Evolutionary conservation across 257 asterid genomes (phyloP).

Genomic region (Verbascum thapsus): DNA sequence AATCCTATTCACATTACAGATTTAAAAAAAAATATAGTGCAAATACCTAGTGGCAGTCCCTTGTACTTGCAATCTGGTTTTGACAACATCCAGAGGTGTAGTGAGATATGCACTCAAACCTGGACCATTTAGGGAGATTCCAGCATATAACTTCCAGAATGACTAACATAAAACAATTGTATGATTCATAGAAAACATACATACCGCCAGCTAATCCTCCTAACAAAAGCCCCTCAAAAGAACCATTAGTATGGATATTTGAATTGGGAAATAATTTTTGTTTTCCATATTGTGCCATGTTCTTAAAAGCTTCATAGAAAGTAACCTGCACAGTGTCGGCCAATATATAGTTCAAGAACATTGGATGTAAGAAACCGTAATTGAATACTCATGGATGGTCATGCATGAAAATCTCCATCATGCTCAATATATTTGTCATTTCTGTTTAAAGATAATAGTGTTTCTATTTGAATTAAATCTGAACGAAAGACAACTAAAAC

Average conservation of each 20-base stretch:
- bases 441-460: background rate
- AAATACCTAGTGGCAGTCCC: constrained; percentile 61
- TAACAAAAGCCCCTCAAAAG: constrained; percentile 74
- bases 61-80: constrained; percentile 85
- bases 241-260: constrained; percentile 43
- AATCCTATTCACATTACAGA: background rate
- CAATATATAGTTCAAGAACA: constrained; percentile 7
- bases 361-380: constrained; percentile 3
- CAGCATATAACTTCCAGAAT: constrained; percentile 25
- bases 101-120: constrained; percentile 87
- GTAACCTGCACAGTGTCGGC: constrained; percentile 54
- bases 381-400: constrained; percentile 1
- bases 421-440: background rate
- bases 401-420: background rate
- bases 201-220: constrained; percentile 89
- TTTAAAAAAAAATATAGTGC: background rate
- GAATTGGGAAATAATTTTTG: constrained; percentile 52
- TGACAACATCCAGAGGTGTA: constrained; percentile 81
- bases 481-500: background rate
- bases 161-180: background rate
- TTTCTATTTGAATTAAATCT: background rate
- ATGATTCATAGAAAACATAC: constrained; percentile 17
- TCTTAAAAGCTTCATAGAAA: constrained; percentile 73
- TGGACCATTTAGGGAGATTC: constrained; percentile 27
- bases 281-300: constrained; percentile 57